Conservation (phyloP, 371 early-diverging fungal genomes). For the Actinomortierella ambigua region DNA sequence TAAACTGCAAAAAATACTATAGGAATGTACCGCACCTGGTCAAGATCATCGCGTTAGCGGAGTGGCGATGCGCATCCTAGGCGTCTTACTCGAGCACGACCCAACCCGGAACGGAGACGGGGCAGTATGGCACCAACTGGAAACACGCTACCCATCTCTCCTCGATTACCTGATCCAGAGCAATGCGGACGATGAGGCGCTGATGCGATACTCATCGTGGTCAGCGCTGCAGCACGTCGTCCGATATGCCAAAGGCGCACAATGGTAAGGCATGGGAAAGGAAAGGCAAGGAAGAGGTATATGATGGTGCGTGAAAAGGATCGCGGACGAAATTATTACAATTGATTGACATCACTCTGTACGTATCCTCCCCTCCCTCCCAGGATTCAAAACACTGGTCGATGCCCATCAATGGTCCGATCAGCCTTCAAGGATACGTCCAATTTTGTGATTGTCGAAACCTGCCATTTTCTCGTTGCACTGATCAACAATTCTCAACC, state of each 20-base stretch:
- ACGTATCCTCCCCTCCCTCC: neutral
- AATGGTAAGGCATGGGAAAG: slow-evolving; percentile 26
- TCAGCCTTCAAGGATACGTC: slow-evolving; percentile 40
- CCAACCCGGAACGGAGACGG: neutral
- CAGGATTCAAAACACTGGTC: slow-evolving; percentile 26
- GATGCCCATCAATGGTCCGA: slow-evolving; percentile 21
- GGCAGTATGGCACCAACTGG: slow-evolving; percentile 22
- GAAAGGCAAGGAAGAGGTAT: neutral
- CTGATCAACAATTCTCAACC: slow-evolving; percentile 27
- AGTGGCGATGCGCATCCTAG: slow-evolving; percentile 46
- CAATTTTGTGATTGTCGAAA: slow-evolving; percentile 34
- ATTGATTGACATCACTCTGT: neutral
- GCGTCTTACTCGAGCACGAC: slow-evolving; percentile 37
- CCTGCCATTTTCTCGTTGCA: slow-evolving; percentile 40
- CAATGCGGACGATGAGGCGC: slow-evolving; percentile 36
- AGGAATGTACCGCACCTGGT: slow-evolving; percentile 24
- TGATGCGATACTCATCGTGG: slow-evolving; percentile 44
- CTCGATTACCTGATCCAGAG: slow-evolving; percentile 40
- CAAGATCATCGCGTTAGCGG: slow-evolving; percentile 48
- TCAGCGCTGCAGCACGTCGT: slow-evolving; percentile 35
- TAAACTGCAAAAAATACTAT: neutral
- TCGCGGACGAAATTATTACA: neutral
- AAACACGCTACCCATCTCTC: slow-evolving; percentile 17
- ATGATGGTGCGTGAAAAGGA: too few species aligned
- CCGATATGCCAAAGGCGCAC: slow-evolving; percentile 42